Evolutionary conservation across 495 filamentous ascomycete genomes (phyloP), one percentile per base, ranked within the genome.

Genomic region (Daldinia vernicosa): DNA sequence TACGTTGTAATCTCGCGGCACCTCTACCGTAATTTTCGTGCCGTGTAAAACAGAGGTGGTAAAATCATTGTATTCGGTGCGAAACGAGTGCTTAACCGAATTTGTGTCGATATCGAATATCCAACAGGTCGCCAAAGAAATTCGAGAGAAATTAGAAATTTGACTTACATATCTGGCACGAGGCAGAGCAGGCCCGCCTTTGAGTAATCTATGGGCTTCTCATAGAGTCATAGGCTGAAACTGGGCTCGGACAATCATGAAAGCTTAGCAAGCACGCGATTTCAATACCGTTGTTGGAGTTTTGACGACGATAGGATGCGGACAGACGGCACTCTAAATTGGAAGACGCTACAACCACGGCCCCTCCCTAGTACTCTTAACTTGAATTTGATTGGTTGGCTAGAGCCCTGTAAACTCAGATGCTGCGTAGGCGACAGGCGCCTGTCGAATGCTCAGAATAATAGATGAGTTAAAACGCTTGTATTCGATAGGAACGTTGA

Each of bases 151-250:
- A n/a, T n/a, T n/a, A n/a, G 37, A 55, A 62, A 56, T 35, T 60
- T 1, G 22, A 43, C 71, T 63, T 63, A 74, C 71, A 74, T 74
- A 17, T 35, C 33, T 54, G 33, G 52, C 67, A 70, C 37, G 17
- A 40, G 65, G 65, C 70, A 58, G 28, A 65, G n/a, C 19, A 62
- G 24, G 70, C 70, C 70, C 70, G 65, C 60, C 61, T 69, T 40
- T 47, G 30, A 35, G 61, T 60, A 53, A 19, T 51, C 53, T 70
- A 74, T 66, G 45, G 30, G 28, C n/a, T 66, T 74, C 62, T 74
- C 71, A 74, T 74, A 26, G 66, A 63, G 37, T 53, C 22, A 17
- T 30, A 28, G 26, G 12, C n/a, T 37, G 39, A 17, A 35, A 17
- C 24, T 55, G 22, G 32, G 47, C n/a, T n/a, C 39, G 33, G 39